phyloP scores from a whole-genome alignment of 495 filamentous ascomycete genomes.

The Penicillium crystallinum region DNA sequence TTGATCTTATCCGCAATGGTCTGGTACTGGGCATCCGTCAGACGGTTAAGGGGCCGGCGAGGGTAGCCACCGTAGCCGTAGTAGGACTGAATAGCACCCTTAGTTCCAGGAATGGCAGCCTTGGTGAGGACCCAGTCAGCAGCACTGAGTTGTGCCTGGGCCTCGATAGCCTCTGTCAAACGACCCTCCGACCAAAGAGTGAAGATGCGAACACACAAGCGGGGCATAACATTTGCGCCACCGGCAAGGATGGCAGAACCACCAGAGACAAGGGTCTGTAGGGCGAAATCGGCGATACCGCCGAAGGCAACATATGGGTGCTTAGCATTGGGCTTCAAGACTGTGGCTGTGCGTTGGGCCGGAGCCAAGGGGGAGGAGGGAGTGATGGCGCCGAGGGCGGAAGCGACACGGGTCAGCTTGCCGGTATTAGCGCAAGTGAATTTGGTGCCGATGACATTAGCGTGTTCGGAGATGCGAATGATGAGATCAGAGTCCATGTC shows the following conservation, averaged over 20 bases:
- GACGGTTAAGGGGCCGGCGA: conserved; percentile 63
- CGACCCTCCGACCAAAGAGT: conserved; percentile 68
- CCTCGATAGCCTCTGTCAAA: conserved; percentile 64
- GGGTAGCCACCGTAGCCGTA: conserved; percentile 82
- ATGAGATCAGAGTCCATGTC: conserved; percentile 89
- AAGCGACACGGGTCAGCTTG: conserved; percentile 80
- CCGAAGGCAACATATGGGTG: conserved; percentile 79
- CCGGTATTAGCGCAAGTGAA: conserved; percentile 90
- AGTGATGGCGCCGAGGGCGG: conserved; percentile 67
- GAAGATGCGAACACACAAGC: conserved; percentile 78
- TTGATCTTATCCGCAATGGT: conserved; percentile 57
- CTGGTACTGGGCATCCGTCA: conserved; percentile 51
- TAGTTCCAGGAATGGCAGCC: conserved; percentile 79
- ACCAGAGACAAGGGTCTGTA: conserved; percentile 74
- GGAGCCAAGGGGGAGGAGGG: conserved; percentile 42
- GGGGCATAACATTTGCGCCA: conserved; percentile 81
- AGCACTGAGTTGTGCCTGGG: conserved; percentile 65
- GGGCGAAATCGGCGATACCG: conserved; percentile 81
- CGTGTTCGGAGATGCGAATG: conserved; percentile 72
- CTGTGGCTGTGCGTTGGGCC: conserved; percentile 19
- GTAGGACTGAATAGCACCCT: conserved; percentile 75
- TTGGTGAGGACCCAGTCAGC: conserved; percentile 87
- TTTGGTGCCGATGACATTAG: conserved; percentile 82
- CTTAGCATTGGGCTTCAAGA: conserved; percentile 38
- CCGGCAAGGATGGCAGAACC: conserved; percentile 83